Base-by-base conservation (phyloP, 2,329 filamentous ascomycete genomes). In the Chaetomiaceae sp. region DNA sequence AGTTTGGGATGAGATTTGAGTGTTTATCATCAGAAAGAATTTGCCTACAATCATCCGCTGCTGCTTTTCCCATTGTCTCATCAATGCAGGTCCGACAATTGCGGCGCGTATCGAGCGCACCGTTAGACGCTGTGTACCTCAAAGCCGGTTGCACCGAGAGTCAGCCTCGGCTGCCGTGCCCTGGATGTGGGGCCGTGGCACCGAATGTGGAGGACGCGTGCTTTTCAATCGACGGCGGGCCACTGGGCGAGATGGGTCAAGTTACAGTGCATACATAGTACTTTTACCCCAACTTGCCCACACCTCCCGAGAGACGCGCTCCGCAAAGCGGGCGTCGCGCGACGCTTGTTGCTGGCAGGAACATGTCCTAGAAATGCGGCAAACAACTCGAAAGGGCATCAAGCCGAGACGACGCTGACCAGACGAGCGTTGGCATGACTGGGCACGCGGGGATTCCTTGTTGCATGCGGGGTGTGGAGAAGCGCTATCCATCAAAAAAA, bases 121-220 rank as follows among this genome's bases (percentile, higher is more conserved):
- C 44, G 52, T 50, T 54, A 46, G n/a, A 14, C 9, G 5, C 29
- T 10, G 4, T 5, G 40, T 52, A 50, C 46, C 46, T 30, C 25
- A 4, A 32, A n/a, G 11, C 32, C 40, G 38, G 16, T 13, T n/a
- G 33, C 45, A 20, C 36, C 43, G 46, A 54, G 16, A 47, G 25
- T 51, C 54, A 56, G 56, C 56, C 56, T 58, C 56, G 56, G 56
- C 53, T 58, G 50, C 14, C 25, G 43, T 45, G 47, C 34, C 21
- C 34, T 30, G 20, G 16, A 23, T 27, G 54, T 51, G 56, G 56
- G 42, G 42, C 36, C 30, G 50, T 50, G 56, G 50, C 29, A 23
- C n/a, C 23, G 40, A 36, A n/a, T 30, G 52, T 40, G 48, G 52
- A 55, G 25, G 46, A 25, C 13, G 21, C 42, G 20, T 25, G 18